Base-by-base conservation (phyloP, 305 asterid genomes). In the Solanum hybrid region DNA sequence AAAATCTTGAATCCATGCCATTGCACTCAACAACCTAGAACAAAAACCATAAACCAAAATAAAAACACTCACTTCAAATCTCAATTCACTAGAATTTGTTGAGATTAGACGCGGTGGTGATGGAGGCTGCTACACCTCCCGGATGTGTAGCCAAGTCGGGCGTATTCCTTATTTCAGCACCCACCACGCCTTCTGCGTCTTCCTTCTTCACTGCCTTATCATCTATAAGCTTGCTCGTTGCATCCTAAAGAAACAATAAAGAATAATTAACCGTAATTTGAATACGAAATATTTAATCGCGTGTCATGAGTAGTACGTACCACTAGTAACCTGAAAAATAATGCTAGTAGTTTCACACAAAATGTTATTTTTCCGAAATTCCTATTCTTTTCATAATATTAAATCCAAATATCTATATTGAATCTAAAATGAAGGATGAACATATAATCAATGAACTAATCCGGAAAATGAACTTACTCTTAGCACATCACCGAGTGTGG, bases 191-290 rank as follows among this genome's bases (percentile, higher is more conserved):
- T 85, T 90, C 94, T 6, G 97, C 98, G 22, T 94, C 99, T 37
- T 93, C 95, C 91, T 69, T 91, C 24, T 96, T 92, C 89, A 60
- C 98, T 24, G 93, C 88, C 90, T 94, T 95, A 88, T 97, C 99
- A 0, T 75, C 91, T 0, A 75, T 77, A 76, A 97, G 86, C 88
- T 89, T 97, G 0, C 10, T 86, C 0, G 91, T 92, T 1, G 98
- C 98, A 85, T 93, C 98, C 98, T 95, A 86, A 42, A 12, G 11
- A 79, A 79, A 0, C 0, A 40, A 27, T 37, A 2, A 1, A 12
- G n/a, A 13, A 37, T 2, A 37, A 24, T 24, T 79, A 37, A 11
- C 7, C 1, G 4, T 35, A 4, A 34, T 29, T 75, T 15, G 1
- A 29, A 73, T 73, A 29, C 10, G 26, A 19, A 19, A 45, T 45